A percentile compares a stretch with the other conserved stretches of the same genome.
Conservation (phyloP, 2,329 filamentous ascomycete species). For the Fusarium musae region DNA sequence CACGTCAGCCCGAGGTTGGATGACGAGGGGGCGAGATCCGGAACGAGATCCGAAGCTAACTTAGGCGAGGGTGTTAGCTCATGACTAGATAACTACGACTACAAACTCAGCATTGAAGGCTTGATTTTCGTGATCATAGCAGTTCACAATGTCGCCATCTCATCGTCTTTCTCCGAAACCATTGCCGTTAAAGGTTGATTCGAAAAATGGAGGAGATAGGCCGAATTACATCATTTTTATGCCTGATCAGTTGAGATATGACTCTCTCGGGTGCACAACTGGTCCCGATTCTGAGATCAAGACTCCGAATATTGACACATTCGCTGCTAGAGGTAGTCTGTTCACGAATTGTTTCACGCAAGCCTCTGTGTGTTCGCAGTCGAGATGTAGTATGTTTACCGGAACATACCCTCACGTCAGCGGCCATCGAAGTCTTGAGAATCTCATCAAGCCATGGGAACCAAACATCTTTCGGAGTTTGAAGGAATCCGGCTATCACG, state of each 20-base stretch:
- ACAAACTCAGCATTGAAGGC: neutral
- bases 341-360: conserved; percentile 60
- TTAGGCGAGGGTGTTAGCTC: neutral
- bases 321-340: conserved; percentile 50
- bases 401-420: conserved; percentile 58
- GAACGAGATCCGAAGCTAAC: conserved; percentile 33
- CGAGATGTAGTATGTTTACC: conserved; percentile 59
- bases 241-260: conserved; percentile 60
- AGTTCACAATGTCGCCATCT: conserved; percentile 14
- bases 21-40: conserved; percentile 25
- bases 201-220: conserved; percentile 42
- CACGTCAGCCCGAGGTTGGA: conserved; percentile 21
- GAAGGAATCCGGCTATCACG: conserved; percentile 58
- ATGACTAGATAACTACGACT: neutral
- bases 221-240: conserved; percentile 58
- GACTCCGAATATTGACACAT: conserved; percentile 57
- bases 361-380: conserved; percentile 59
- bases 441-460: conserved; percentile 61
- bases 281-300: conserved; percentile 42
- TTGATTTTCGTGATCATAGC: neutral
- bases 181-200: conserved; percentile 37
- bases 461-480: conserved; percentile 58
- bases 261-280: conserved; percentile 53
- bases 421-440: conserved; percentile 58
- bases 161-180: conserved; percentile 34